Base-by-base conservation (phyloP, 2,329 filamentous ascomycete species). In the Colletotrichum liaoningense region DNA sequence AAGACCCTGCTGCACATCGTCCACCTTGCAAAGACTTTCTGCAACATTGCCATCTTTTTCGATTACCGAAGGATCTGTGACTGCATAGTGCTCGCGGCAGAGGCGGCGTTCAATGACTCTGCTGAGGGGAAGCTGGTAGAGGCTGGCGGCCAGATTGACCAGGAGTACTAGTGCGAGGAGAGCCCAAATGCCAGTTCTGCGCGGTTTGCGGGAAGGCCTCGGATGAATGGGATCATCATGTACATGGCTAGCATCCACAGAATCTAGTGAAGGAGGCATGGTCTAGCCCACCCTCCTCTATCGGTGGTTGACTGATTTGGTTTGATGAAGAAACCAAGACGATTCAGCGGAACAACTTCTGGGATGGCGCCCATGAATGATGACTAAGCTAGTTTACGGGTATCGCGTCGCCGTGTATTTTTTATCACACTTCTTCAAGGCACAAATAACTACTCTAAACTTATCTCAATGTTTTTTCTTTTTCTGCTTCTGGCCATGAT, bases 1-100 rank as follows among this genome's bases (percentile, higher is more conserved):
- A 9, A 91, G 80, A 19, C 81, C 80, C 67, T 85, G 81, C 77
- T 90, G 88, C 5, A 91, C 83, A 14, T 77, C 78, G 69, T 89
- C 84, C 11, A 88, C 77, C 77, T 91, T 91, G 79, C 89, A 91
- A 4, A 88, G 77, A 70, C 83, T 79, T 78, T 91, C 89, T 1
- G 85, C 82, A 1, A 91, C 79, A 26, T 79, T 79, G 5, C 85
- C 86, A 64, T 83, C 81, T 0, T 22, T 14, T 5, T 68, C 72
- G 19, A 74, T 60, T 2, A 73, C 68, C 4, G 72, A 79, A 57
- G 85, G 85, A 11, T 88, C 83, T 3, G 82, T 78, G 8, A 67
- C 74, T 16, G 72, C 72, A 76, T 90, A 91, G 77, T 88, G 85
- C 24, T 88, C 85, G 28, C 83, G 79, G 69, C 89, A 91, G 6